These are phyloP conservation scores for Nissolia schottii DNA, from an alignment of 306 rosid species.

Conservation along the genomic window DNA sequence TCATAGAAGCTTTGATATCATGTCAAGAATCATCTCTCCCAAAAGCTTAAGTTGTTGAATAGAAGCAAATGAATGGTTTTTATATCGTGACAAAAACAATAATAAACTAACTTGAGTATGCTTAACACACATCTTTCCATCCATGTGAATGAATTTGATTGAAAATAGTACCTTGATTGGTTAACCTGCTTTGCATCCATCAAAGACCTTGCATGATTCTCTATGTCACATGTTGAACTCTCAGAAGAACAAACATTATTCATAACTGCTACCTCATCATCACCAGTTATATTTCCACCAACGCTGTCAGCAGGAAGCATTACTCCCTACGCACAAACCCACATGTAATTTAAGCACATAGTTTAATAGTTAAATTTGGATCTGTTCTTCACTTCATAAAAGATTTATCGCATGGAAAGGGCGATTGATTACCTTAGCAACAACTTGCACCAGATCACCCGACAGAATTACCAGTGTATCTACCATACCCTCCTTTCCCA, in stretches of 20 bases:
- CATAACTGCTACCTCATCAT: conserved; percentile 37
- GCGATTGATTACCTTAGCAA: conserved; percentile 63
- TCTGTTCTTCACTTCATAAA: neutral
- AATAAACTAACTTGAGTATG: conserved; percentile 1
- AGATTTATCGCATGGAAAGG: neutral
- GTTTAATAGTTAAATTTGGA: neutral
- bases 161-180: conserved; percentile 52
- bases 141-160: conserved; percentile 15
- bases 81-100: too few species aligned
- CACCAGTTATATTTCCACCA: conserved; percentile 44
- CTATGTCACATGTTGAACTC: conserved; percentile 20
- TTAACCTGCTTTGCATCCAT: conserved; percentile 31
- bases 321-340: conserved; percentile 48
- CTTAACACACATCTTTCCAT: neutral
- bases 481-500: conserved; percentile 42
- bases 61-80: too few species aligned
- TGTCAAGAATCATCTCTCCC: too few species aligned
- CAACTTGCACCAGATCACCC: conserved; percentile 74
- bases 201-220: conserved; percentile 28
- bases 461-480: conserved; percentile 70
- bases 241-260: conserved; percentile 26
- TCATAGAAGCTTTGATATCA: too few species aligned
- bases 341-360: conserved; percentile 5
- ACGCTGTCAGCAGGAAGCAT: conserved; percentile 51
- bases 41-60: too few species aligned